Base-by-base conservation (phyloP, 2,329 filamentous ascomycete genomes). In the Clonostachys rhizophaga region DNA sequence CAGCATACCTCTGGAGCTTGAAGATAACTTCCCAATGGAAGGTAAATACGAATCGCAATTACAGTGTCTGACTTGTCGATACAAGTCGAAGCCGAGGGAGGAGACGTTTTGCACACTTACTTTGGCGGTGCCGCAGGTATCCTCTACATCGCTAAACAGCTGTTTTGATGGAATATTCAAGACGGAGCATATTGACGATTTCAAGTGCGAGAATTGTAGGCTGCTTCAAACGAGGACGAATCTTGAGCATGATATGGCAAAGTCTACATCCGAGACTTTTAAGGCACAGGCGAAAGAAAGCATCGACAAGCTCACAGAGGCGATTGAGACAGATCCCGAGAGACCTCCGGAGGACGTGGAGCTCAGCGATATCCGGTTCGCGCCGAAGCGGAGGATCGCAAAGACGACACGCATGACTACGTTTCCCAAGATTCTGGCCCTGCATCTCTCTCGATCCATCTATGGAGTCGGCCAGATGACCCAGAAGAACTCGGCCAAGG, bases 161-260 rank as follows among this genome's bases (percentile, higher is more conserved):
- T 99, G 94, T 65, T 94, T 99, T 57, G 94, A 99, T 58, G 88
- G 88, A 39, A 86, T 96, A 66, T 85, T 99, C 55, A 96, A 96
- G 68, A 90, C 89, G 1, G 94, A 99, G 65, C 87, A 91, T 62
- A 96, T 99, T 54, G 92, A 97, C 52, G 94, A 96, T 63, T 99
- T 95, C 74, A 91, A 89, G 56, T 99, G 94, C 69, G 94, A 96
- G 58, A 88, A 84, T 67, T 99, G 94, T 61, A 83, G 91, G 18
- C 75, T 99, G n/a, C 68, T 89, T 40, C 87, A 96, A 63, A 91
- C 91, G 5, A 70, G 89, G 46, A 73, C 83, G 33, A 67, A 77
- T 44, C 79, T 89, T 52, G 71, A 81, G 51, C 69, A 74, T 7
- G 83, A 90, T 52, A 62, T 86, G 34, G 66, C 71, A 34, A 78